Conservation (phyloP, 1,284 basidiomycete species). For the Malassezia sympodialis region DNA sequence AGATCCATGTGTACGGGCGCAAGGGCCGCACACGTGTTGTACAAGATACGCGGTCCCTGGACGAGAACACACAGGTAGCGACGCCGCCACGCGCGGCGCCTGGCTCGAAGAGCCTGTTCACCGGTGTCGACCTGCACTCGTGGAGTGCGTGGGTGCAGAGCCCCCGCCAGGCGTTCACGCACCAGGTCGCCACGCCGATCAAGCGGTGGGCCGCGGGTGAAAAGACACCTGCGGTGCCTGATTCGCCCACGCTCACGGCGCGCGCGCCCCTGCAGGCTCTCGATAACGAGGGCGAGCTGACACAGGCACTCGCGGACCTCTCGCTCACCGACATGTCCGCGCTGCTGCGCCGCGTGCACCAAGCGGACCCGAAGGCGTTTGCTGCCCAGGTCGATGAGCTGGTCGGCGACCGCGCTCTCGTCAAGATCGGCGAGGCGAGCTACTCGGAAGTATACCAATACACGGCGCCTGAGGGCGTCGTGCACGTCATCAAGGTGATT, state of each 20-base stretch:
- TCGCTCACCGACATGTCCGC: neutral
- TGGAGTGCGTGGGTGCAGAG: constrained; percentile 3
- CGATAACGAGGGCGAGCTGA: neutral
- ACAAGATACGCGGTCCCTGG: neutral
- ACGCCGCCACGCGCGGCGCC: constrained; percentile 1
- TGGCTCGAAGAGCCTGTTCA: constrained; percentile 3
- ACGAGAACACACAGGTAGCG: neutral
- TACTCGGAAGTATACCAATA: constrained; percentile 86
- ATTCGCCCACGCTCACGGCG: neutral
- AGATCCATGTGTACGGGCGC: constrained; percentile 16
- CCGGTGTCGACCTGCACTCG: constrained; percentile 7
- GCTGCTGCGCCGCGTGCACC: constrained; percentile 18
- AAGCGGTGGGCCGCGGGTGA: constrained; percentile 7
- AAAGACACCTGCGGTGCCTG: neutral
- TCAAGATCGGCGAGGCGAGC: constrained; percentile 88
- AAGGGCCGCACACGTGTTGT: constrained; percentile 10
- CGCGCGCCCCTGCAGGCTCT: neutral
- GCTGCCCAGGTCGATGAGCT: constrained; percentile 8
- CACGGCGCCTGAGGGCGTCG: neutral
- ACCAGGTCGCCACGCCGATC: neutral
- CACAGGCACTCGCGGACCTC: neutral
- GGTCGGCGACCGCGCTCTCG: constrained; percentile 1
- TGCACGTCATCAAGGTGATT: constrained; percentile 79
- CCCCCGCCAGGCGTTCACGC: constrained; percentile 3
- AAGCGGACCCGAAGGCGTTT: constrained; percentile 15